Base-by-base conservation (phyloP, 345 rosid species). In the Camelina sativa region DNA sequence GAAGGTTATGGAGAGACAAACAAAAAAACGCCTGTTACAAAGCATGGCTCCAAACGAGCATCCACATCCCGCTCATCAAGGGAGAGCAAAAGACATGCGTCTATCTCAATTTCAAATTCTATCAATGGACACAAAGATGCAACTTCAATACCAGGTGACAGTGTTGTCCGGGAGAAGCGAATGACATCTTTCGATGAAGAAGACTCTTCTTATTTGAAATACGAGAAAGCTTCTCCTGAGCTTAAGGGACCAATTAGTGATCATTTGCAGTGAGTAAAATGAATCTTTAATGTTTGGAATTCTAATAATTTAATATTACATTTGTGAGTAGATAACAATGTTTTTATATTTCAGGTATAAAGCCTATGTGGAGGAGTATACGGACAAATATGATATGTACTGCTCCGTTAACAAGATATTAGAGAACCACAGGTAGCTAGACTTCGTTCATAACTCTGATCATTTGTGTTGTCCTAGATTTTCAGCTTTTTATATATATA, bases 201-300 rank as follows among this genome's bases (percentile, higher is more conserved):
- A 67, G 81, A 78, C 74, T 77, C 74, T 76, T 77, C 89, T 55
- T 95, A 82, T 78, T 82, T 84, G 25, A 95, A 92, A 83, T 90
- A 89, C 64, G 93, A 88, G 57, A 95, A 89, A 78, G 90, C 89
- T 81, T 84, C 69, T 62, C 89, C 97, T 16, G 99, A 95, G 80
- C 78, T 79, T 25, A 90, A 82, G 82, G 97, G 92, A 46, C 87
- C 85, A 38, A 87, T 95, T 63, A 86, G 78, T 81, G 97, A 89
- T 79, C 81, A 78, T 48, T 65, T 85, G 60, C 97, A 92, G 99
- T 95, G 82, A 83, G 99, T 87, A 67, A 38, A 73, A 52, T 7
- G 58, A 43, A 66, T 69, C 30, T 75, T 22, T 62, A 41, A 65
- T 57, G 22, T 50, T 12, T 52, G 69, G 59, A 53, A 17, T 28